Conservation (phyloP, 176 grass and related monocot genomes). For the Phoenix dactylifera region DNA sequence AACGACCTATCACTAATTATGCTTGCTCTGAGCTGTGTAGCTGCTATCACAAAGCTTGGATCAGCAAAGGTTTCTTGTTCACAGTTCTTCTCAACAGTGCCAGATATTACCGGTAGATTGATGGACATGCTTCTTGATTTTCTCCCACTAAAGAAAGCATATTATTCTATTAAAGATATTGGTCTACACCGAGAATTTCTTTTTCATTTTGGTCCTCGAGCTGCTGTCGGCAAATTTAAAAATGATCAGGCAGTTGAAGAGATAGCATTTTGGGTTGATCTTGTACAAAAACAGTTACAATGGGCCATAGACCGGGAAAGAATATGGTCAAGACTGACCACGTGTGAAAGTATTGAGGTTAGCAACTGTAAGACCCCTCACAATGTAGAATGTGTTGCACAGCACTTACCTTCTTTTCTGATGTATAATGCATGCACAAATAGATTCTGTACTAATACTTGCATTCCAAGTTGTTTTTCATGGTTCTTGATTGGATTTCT, state of each 20-base stretch:
- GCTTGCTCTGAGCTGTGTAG: conserved; percentile 84
- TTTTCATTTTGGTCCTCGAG: conserved; percentile 79
- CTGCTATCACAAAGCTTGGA: conserved; percentile 92
- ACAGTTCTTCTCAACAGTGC: conserved; percentile 68
- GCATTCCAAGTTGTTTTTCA: too few relatives aligned
- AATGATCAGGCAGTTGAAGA: conserved; percentile 48
- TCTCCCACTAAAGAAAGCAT: conserved; percentile 71
- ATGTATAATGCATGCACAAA: too few relatives aligned
- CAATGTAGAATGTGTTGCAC: too few relatives aligned
- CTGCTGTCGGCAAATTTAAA: conserved; percentile 51
- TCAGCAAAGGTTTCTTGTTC: conserved; percentile 90
- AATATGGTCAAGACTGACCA: conserved; percentile 98
- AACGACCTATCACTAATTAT: conserved; percentile 81
- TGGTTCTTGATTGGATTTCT: too few relatives aligned
- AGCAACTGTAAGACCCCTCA: conserved; percentile 13
- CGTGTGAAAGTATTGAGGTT: conserved; percentile 99
- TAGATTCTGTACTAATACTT: too few relatives aligned
- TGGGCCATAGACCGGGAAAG: conserved; percentile 88
- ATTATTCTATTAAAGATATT: conserved; percentile 76
- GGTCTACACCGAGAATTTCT: conserved; percentile 85
- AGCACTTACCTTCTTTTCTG: too few relatives aligned
- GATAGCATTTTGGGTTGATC: conserved; percentile 86
- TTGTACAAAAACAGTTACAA: conserved; percentile 75
- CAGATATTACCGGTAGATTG: conserved; percentile 77
- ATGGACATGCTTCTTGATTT: conserved; percentile 97